phyloP scores from a whole-genome alignment of 2,329 filamentous ascomycete species.

The Parastagonospora avenae region DNA sequence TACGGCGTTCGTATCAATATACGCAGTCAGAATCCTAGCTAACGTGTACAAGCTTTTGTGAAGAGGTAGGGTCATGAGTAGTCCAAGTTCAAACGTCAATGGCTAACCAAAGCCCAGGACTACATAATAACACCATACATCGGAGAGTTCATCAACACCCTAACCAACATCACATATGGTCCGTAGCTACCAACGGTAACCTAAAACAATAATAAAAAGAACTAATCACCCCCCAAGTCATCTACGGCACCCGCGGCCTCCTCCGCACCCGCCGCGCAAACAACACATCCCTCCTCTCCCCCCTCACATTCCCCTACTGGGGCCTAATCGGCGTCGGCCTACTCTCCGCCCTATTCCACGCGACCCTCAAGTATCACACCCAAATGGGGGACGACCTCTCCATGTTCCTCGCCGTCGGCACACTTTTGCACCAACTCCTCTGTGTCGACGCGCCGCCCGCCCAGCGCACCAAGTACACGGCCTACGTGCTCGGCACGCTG shows the following conservation, averaged over 20 bases:
- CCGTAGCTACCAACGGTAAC: conserved; percentile 13
- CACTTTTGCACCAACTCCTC: conserved; percentile 58
- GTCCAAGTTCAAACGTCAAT: no score
- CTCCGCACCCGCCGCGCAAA: conserved; percentile 27
- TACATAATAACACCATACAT: conserved; percentile 59
- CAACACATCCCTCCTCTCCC: conserved; percentile 39
- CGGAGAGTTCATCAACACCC: conserved; percentile 60
- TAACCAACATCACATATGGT: conserved; percentile 59
- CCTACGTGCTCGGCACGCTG: conserved; percentile 34
- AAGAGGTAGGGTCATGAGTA: conserved; percentile 30
- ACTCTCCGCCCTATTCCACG: conserved; percentile 51
- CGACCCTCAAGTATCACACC: conserved; percentile 53
- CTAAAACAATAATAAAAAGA: not conserved
- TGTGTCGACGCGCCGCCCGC: conserved; percentile 44
- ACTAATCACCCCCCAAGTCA: conserved; percentile 23
- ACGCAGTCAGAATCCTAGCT: conserved; percentile 9
- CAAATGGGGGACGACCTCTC: conserved; percentile 63
- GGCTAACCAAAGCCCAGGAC: conserved; percentile 47
- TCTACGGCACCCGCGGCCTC: conserved; percentile 44
- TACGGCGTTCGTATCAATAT: conserved; percentile 7
- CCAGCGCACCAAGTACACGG: conserved; percentile 30
- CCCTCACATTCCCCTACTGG: conserved; percentile 48
- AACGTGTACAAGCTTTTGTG: conserved; percentile 39
- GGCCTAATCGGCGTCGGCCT: conserved; percentile 52
- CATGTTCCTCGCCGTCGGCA: conserved; percentile 61